A percentile compares a stretch with the other conserved stretches of the same genome.
Conservation (phyloP, 257 asterid genomes). For the Mitragyna speciosa region DNA sequence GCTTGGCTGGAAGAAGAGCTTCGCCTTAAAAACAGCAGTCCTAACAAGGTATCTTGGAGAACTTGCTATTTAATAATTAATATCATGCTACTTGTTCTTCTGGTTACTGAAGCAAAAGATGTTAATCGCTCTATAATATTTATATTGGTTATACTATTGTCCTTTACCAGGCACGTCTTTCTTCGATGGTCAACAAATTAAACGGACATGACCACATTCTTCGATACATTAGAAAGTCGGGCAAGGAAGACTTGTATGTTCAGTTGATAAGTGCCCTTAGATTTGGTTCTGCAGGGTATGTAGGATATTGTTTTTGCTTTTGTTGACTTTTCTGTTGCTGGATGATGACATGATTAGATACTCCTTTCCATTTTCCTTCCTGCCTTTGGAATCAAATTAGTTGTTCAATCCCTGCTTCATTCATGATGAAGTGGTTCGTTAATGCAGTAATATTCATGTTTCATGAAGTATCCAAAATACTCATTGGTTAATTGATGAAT, state of each 20-base stretch:
- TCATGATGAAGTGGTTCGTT: neutral
- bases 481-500: neutral
- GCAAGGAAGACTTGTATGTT: constrained; percentile 76
- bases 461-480: neutral
- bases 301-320: neutral
- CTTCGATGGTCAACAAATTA: constrained; percentile 50
- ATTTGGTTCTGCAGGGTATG: constrained; percentile 77
- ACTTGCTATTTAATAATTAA: neutral
- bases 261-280: constrained; percentile 73
- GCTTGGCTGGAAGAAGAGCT: constrained; percentile 94
- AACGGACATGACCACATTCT: constrained; percentile 59
- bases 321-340: neutral
- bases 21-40: constrained; percentile 39
- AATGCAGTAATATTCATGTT: neutral
- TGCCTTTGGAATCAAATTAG: neutral
- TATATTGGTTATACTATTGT: constrained; percentile 16
- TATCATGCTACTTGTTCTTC: neutral
- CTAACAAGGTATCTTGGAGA: constrained; percentile 58
- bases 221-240: constrained; percentile 73
- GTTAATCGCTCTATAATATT: neutral
- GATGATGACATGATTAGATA: neutral
- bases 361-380: neutral
- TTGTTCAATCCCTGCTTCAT: neutral
- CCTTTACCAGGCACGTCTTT: constrained; percentile 59
- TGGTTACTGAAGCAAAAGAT: neutral